phyloP scores from a whole-genome alignment of 2,329 filamentous ascomycete genomes.

The Ophiostoma populinum region DNA sequence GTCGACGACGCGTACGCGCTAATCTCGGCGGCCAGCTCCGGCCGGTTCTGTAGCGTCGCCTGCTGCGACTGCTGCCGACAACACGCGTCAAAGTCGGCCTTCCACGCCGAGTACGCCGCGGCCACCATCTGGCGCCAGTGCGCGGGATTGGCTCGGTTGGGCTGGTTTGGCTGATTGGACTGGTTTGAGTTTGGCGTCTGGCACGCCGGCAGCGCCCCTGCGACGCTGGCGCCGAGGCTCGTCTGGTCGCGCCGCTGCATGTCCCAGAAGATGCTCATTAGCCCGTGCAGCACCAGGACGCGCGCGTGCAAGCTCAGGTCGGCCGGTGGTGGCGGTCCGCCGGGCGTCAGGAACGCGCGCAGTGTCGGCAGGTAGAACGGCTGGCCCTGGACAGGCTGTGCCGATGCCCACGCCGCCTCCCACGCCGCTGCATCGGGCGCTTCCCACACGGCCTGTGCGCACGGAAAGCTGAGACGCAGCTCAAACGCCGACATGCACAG shows the following conservation, averaged over 20 bases:
- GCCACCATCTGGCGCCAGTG: slow-evolving; percentile 6
- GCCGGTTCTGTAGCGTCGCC: not conserved
- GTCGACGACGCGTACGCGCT: slow-evolving; percentile 4
- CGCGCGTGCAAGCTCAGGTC: slow-evolving; percentile 3
- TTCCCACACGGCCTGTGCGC: slow-evolving; percentile 10
- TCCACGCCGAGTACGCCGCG: slow-evolving; percentile 7
- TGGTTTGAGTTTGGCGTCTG: not conserved
- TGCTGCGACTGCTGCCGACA: slow-evolving; percentile 1
- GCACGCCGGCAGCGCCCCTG: not conserved
- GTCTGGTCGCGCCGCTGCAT: slow-evolving; percentile 12
- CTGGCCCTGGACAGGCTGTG: not conserved
- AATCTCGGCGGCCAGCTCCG: not conserved
- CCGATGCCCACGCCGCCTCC: slow-evolving; percentile 3
- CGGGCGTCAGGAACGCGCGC: slow-evolving; percentile 1
- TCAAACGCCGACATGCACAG: slow-evolving; percentile 12
- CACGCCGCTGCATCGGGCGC: slow-evolving; percentile 2
- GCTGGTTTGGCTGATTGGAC: no score
- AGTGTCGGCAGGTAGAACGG: slow-evolving; percentile 3
- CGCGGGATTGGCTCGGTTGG: no score
- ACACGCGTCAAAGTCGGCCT: slow-evolving; percentile 8
- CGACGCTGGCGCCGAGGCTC: slow-evolving; percentile 4
- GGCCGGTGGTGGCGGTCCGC: not conserved
- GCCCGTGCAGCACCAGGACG: slow-evolving; percentile 10
- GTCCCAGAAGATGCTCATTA: slow-evolving; percentile 11
- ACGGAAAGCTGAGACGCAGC: slow-evolving; percentile 9